Evolutionary conservation across 1,139 yeast species (phyloP).

Genomic region (Blastobotrys petasosporus): DNA sequence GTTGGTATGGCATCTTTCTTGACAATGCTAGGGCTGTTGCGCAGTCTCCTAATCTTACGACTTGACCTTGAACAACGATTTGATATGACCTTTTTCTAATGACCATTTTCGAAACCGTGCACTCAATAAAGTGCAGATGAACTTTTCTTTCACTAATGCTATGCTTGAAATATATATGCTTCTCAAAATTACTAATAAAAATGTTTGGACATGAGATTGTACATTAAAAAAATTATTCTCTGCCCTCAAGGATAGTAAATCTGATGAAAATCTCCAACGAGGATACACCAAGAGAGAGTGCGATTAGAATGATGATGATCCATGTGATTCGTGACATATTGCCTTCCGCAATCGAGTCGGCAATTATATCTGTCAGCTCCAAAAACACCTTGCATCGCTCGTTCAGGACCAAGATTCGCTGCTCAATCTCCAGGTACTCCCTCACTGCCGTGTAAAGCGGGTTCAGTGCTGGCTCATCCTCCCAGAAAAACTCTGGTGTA

Average conservation of each 20-base stretch:
- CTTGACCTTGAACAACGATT: constrained; percentile 43
- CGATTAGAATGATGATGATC: constrained; percentile 80
- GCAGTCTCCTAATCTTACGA: constrained; percentile 69
- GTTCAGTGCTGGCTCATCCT: constrained; percentile 88
- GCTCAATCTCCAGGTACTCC: constrained; percentile 91
- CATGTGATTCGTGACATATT: constrained; percentile 88
- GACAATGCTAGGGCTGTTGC: constrained; percentile 77
- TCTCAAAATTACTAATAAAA: background rate
- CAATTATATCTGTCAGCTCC: constrained; percentile 87
- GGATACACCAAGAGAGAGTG: constrained; percentile 69
- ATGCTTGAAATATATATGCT: background rate
- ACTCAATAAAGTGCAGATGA: background rate
- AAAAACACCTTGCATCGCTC: constrained; percentile 91
- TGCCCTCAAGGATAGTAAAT: constrained; percentile 42
- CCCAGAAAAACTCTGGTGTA: constrained; percentile 96
- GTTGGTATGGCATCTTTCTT: constrained; percentile 91
- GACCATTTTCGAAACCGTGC: background rate
- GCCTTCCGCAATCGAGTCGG: constrained; percentile 89
- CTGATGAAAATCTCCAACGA: constrained; percentile 52
- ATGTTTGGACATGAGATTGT: background rate
- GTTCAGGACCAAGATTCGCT: constrained; percentile 84
- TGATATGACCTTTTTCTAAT: background rate
- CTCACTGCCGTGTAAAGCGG: constrained; percentile 86
- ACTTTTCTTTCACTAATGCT: background rate
- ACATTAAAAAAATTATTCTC: constrained; percentile 9